Base-by-base conservation (phyloP, 768 basidiomycete genomes). In the Sarcodon sp. region DNA sequence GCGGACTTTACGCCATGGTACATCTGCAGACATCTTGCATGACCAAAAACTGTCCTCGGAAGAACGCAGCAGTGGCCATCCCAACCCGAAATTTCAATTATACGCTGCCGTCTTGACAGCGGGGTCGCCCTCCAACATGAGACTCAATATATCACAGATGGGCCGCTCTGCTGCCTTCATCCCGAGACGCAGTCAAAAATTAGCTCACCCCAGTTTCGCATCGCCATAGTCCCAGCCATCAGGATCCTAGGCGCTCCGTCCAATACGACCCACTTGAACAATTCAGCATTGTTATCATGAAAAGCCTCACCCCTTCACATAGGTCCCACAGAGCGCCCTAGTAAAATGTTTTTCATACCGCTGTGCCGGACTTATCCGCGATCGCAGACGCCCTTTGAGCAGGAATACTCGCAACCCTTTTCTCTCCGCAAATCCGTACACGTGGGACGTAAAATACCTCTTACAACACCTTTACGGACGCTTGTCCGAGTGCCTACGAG, bases 381-480 rank as follows among this genome's bases (percentile, higher is more conserved):
- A 70, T 77, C 7, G 79, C 73, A 4, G 84, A 89, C 56, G 83
- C 84, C 15, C 66, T 88, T 10, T 69, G n/a, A n/a, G n/a, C 88
- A 35, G 87, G 87, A 35, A 89, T 87, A 61, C 64, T 89, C 57
- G 82, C 83, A 50, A 50, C 76, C 66, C 10, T n/a, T 27, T 27
- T 34, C 39, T 33, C 6, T n/a, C 35, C 11, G 44, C 7, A 41
- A 33, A 33, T 31, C n/a, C 27, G 13, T 36, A 16, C 35, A 32
- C n/a, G n/a, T n/a, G n/a, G 49, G 31, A 44, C 21, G 2, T 46
- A 11, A 49, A 16, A 12, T 33, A 21, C 38, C n/a, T 8, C 16
- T 16, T n/a, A 53, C 83, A 82, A 86, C n/a, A n/a, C n/a, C n/a
- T 86, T 33, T 89, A 87, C 58, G 85, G 86, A 11, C 86, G 84